Evolutionary conservation across 2,329 filamentous ascomycete genomes (phyloP), one percentile per base, ranked within the genome.

Genomic region (Fusarium hainanense): DNA sequence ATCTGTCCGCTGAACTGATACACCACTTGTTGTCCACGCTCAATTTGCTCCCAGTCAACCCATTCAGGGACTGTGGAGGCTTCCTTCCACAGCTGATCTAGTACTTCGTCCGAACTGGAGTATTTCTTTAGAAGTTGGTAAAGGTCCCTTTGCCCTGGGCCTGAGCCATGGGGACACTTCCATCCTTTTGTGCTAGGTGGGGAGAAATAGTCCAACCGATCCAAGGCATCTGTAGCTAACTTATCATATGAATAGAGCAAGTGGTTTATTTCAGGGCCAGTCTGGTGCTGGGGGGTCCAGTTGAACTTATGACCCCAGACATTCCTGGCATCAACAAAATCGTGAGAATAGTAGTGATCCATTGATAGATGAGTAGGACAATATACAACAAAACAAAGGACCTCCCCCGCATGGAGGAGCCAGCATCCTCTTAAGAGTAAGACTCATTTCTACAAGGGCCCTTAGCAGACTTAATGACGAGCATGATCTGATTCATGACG

Each of bases 41-140:
- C 83, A 58, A 95, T 90, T 75, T 93, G 91, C 3, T 86, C 85
- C 92, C 91, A 94, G 76, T 94, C 88, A 4, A 94, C 92, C 91
- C 92, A 94, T 1, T 86, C 82, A 0, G 92, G 92, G 6, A 93
- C 79, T 0, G 85, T 89, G 60, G 88, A 90, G 58, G 92, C 83
- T 74, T 93, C 84, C 1, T 79, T 77, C 92, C 92, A 94, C 11
- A 95, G 80, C 56, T 85, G 72, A 3, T 75, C 72, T 4, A 87
- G 80, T 41, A 87, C 85, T 25, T 85, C 80, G 71, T 94, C 87
- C 8, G 83, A 81, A 4, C 80, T 76, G 12, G 84, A 82, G 76
- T 93, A 83, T 8, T 90, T 83, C 71, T 83, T 80, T 2, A 95
- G 79, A 11, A 93, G 78, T 13, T 81, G 81, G 74, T 91, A 93